A percentile compares a stretch with the other conserved stretches of the same genome.
Evolutionary conservation across 768 basidiomycete species (phyloP).

Genomic region (Boletus pseudo-olivaceus): DNA sequence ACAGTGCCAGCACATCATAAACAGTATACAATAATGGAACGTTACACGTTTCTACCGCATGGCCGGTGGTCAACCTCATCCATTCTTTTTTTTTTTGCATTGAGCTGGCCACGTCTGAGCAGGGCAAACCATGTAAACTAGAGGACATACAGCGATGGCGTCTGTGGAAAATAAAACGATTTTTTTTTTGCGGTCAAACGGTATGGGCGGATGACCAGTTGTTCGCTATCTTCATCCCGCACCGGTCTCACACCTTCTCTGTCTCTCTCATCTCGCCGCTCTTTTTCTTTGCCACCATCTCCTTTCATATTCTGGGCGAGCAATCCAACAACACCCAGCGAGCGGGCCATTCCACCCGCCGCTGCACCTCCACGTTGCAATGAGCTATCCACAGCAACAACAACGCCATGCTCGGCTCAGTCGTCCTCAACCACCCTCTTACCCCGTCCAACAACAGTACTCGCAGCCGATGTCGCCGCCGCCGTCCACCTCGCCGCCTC

Average conservation of each 20-base stretch:
- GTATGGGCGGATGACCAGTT: conserved; percentile 14
- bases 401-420: conserved; percentile 32
- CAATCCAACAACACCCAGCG: not conserved
- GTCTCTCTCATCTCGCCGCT: conserved; percentile 14
- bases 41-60: conserved; percentile 13
- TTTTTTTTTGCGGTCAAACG: not conserved
- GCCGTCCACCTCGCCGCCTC: conserved; percentile 14
- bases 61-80: not conserved
- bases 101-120: not conserved
- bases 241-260: conserved; percentile 12
- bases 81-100: not conserved
- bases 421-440: conserved; percentile 37
- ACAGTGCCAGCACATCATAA: too few species aligned
- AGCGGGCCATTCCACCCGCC: conserved; percentile 2
- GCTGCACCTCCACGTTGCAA: conserved; percentile 1
- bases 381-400: conserved; percentile 41
- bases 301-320: not conserved
- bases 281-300: conserved; percentile 8
- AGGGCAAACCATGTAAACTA: not conserved
- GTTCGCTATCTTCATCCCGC: not conserved
- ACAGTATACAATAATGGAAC: too few species aligned
- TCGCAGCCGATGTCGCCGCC: conserved; percentile 19
- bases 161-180: not conserved
- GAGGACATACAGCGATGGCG: too few species aligned
- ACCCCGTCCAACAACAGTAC: conserved; percentile 31